phyloP scores from a whole-genome alignment of 805 yeast species.

The Myxozyma sirexii region DNA sequence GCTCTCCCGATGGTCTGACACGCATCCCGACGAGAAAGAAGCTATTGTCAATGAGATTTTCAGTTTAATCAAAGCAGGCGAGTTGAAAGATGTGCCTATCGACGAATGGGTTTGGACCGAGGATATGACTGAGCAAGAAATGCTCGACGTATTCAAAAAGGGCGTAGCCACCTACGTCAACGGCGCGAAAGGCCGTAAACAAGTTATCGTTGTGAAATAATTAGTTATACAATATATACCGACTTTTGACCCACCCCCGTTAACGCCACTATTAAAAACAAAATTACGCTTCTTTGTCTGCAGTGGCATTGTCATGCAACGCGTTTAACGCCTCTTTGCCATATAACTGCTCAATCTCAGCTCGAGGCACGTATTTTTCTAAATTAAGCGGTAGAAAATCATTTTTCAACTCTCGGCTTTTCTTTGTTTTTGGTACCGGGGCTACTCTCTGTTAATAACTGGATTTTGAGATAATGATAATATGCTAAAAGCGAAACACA shows the following conservation, averaged over 20 bases:
- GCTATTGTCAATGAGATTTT: conserved; percentile 59
- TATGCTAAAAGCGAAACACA: neutral
- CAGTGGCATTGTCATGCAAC: neutral
- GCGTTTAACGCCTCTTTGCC: conserved; percentile 41
- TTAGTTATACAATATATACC: neutral
- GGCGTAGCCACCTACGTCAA: conserved; percentile 49
- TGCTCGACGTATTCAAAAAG: conserved; percentile 48
- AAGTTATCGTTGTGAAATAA: conserved; percentile 45
- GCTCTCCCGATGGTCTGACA: conserved; percentile 71
- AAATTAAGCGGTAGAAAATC: conserved; percentile 40
- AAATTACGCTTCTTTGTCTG: neutral
- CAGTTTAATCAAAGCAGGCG: conserved; percentile 60
- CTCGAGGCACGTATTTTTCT: conserved; percentile 23
- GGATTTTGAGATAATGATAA: neutral
- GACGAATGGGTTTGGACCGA: conserved; percentile 47
- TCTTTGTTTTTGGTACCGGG: conserved; percentile 76
- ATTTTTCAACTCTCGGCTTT: conserved; percentile 55
- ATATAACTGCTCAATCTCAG: conserved; percentile 32
- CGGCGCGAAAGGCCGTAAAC: conserved; percentile 47
- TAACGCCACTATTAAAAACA: neutral
- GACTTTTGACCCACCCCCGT: neutral
- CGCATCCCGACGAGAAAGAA: conserved; percentile 62
- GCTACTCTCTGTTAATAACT: conserved; percentile 46
- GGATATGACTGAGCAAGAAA: conserved; percentile 47
- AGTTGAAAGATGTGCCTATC: conserved; percentile 53